These are phyloP conservation scores for Euphorbia schlechtendalii DNA, from an alignment of 441 rosid genomes.

Conservation along the genomic window DNA sequence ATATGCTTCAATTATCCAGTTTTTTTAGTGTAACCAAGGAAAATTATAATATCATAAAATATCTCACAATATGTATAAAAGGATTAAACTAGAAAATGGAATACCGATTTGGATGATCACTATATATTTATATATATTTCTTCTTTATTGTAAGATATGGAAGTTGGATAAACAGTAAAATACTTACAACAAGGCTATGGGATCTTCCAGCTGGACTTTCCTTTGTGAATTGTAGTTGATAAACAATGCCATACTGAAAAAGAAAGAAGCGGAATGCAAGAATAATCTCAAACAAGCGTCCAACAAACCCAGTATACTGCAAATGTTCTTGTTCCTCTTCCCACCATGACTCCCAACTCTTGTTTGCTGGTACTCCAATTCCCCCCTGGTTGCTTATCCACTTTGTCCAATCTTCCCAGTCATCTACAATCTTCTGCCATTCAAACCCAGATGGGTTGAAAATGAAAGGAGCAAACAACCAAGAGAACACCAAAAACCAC, in stretches of 20 bases:
- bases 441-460: slow-evolving; percentile 95
- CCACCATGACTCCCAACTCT: slow-evolving; percentile 98
- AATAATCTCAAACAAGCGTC: slow-evolving; percentile 60
- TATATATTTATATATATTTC: background rate
- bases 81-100: background rate
- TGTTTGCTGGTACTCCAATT: slow-evolving; percentile 58
- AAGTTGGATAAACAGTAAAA: background rate
- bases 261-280: slow-evolving; percentile 78
- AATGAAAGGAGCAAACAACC: slow-evolving; percentile 77
- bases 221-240: slow-evolving; percentile 58
- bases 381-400: slow-evolving; percentile 71
- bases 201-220: slow-evolving; percentile 48
- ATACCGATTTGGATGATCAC: background rate
- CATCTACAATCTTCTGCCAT: slow-evolving; percentile 88
- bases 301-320: slow-evolving; percentile 52
- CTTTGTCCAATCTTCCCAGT: slow-evolving; percentile 76
- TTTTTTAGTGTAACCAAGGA: background rate
- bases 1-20: background rate
- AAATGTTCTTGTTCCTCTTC: slow-evolving; percentile 82
- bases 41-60: slow-evolving; percentile 5
- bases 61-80: background rate
- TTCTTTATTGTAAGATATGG: slow-evolving; percentile 7
- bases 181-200: slow-evolving; percentile 60
- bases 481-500: slow-evolving; percentile 84
- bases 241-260: slow-evolving; percentile 85